These are phyloP conservation scores for Phytophthora pluvialis DNA, from an alignment of 352 stramenopile genomes.

Conservation along the genomic window DNA sequence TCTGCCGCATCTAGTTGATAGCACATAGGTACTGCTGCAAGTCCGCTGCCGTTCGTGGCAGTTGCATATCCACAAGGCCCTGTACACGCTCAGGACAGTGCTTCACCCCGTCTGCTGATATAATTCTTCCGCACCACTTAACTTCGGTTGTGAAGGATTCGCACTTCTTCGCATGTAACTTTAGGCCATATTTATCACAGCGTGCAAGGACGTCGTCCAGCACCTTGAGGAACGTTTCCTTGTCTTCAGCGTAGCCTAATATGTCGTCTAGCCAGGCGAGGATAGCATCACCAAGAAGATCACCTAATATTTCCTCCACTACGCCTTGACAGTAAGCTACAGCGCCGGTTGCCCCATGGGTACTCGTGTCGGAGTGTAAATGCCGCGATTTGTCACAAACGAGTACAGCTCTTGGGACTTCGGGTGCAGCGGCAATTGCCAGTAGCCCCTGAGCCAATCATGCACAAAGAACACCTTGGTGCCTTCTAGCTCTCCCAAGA, in stretches of 20 bases:
- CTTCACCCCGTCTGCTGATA: constrained; percentile 21
- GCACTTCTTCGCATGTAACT: constrained; percentile 42
- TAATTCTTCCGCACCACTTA: constrained; percentile 30
- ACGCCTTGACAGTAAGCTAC: constrained; percentile 12
- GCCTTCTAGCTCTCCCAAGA: not conserved
- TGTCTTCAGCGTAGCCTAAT: constrained; percentile 1
- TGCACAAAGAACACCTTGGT: not conserved
- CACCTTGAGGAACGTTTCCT: constrained; percentile 18
- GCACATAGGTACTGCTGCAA: constrained; percentile 41
- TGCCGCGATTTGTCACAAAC: not conserved
- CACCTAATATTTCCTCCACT: constrained; percentile 6
- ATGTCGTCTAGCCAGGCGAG: constrained; percentile 12
- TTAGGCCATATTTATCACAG: constrained; percentile 34
- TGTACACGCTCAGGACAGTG: constrained; percentile 29
- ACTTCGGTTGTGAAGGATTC: constrained; percentile 26
- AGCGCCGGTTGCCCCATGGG: not conserved
- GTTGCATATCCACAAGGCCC: constrained; percentile 29
- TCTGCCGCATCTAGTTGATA: constrained; percentile 38
- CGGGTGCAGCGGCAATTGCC: not conserved
- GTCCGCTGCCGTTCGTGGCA: constrained; percentile 26
- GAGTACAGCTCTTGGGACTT: not conserved
- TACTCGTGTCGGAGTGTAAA: not conserved
- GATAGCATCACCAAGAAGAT: not conserved
- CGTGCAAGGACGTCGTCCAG: constrained; percentile 17
- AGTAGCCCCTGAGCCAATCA: not conserved